Evolutionary conservation across 345 rosid species (phyloP), one percentile per base, ranked within the genome.

Genomic region (Bruguiera parviflora): DNA sequence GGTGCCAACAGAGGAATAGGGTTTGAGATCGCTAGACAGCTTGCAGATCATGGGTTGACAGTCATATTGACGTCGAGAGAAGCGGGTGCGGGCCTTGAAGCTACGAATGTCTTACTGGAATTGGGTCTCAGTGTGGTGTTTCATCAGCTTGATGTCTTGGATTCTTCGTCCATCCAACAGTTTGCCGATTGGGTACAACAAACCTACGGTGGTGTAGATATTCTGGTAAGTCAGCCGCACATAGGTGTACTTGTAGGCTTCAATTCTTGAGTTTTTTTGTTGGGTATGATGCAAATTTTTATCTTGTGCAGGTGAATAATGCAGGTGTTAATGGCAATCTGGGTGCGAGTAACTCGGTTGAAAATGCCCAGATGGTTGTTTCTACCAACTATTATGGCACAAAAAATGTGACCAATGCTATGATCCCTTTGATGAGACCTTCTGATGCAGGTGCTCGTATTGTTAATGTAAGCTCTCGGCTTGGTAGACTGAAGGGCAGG

Each of bases 271-370:
- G 49, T 43, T 13, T 13, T 5, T 43, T 43, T 43, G 59, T 55
- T 22, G 59, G 57, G 52, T 68, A 70, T 66, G 22, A 33, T 20
- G 71, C 59, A 31, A 52, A 39, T 28, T 73, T 66, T 3, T 59
- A 51, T 66, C 28, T 55, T 49, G 53, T 77, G 78, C 75, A 95
- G 99, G 88, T 95, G 55, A 95, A 95, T 71, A 95, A 95, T 77
- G 99, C 99, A 10, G 99, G 96, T 72, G 94, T 92, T 64, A 95
- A 92, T 76, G 85, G 81, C 82, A 95, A 92, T 64, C 61, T 84
- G 25, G 96, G 93, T 66, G 66, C 87, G 8, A 78, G 72, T n/a
- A 95, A 95, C 82, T 92, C 96, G 3, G 92, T 92, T 51, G 92
- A 86, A 72, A 67, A 61, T 73, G 85, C 99, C 3, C 68, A 75